phyloP scores from a whole-genome alignment of 495 filamentous ascomycete genomes.

The Aspergillus indologenus region DNA sequence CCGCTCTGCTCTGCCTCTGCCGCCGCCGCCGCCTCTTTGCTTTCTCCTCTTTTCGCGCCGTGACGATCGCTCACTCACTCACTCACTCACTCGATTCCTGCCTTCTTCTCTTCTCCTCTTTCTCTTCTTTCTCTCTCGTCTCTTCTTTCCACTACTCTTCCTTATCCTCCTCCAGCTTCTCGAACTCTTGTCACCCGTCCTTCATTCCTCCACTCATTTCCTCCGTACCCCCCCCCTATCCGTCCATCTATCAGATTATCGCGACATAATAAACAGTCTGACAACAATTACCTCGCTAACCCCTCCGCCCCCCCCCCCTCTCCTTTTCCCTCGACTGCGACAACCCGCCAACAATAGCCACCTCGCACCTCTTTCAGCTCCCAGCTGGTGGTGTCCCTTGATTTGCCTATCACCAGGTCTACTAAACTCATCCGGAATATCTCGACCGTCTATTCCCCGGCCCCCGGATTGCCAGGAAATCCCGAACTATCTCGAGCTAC shows the following conservation, averaged over 20 bases:
- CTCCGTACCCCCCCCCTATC: conserved; percentile 5
- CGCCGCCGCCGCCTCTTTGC: conserved; percentile 14
- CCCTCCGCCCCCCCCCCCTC: background rate
- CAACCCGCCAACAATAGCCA: background rate
- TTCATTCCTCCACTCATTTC: conserved; percentile 3
- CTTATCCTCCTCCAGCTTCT: conserved; percentile 6
- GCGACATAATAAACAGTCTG: too few relatives aligned
- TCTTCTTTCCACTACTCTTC: conserved; percentile 8
- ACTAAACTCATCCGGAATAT: background rate
- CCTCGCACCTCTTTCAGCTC: too few relatives aligned
- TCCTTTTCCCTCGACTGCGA: conserved; percentile 6
- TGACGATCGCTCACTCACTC: conserved; percentile 10
- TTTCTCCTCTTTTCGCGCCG: conserved; percentile 14
- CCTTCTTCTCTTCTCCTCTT: conserved; percentile 3
- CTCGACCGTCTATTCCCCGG: background rate
- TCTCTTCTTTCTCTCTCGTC: conserved; percentile 7
- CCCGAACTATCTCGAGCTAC: background rate
- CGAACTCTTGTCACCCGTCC: conserved; percentile 14
- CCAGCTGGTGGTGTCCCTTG: too few relatives aligned
- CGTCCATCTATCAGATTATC: background rate
- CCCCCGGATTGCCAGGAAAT: background rate
- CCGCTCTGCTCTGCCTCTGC: background rate
- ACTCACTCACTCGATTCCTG: conserved; percentile 11
- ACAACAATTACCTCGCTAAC: background rate
- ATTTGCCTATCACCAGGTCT: background rate